Evolutionary conservation across 495 filamentous ascomycete species (phyloP).

Genomic region (Tuber magnatum): DNA sequence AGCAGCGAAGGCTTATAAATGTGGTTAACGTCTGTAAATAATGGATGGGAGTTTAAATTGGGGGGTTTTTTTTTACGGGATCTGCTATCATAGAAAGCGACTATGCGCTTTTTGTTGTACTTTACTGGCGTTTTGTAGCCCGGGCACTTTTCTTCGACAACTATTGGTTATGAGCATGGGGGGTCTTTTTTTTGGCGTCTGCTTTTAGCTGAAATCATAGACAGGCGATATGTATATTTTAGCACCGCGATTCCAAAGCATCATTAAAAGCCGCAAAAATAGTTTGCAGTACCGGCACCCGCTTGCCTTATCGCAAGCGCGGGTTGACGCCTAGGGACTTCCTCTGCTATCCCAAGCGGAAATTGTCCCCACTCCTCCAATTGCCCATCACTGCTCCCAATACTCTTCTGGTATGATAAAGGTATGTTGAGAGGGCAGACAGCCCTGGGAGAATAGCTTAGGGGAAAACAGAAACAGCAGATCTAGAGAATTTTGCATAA

Average conservation of each 20-base stretch:
- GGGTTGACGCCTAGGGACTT: neutral
- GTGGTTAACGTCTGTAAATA: neutral
- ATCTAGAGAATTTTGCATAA: neutral
- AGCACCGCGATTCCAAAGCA: neutral
- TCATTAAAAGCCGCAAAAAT: neutral
- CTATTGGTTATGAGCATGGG: neutral
- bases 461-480: neutral
- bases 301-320: neutral
- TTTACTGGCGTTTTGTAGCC: neutral
- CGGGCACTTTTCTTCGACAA: neutral
- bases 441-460: neutral
- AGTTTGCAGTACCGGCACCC: neutral
- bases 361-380: neutral
- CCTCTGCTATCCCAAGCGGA: neutral
- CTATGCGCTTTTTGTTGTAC: neutral
- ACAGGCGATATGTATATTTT: neutral
- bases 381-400: neutral
- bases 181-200: neutral
- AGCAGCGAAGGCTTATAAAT: conserved; percentile 3
- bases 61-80: neutral
- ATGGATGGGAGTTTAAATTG: neutral
- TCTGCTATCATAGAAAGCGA: conserved; percentile 1
- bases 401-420: neutral
- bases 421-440: neutral
- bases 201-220: neutral